Base-by-base conservation (phyloP, 2,329 filamentous ascomycete genomes). In the Aspergillus ibericus region DNA sequence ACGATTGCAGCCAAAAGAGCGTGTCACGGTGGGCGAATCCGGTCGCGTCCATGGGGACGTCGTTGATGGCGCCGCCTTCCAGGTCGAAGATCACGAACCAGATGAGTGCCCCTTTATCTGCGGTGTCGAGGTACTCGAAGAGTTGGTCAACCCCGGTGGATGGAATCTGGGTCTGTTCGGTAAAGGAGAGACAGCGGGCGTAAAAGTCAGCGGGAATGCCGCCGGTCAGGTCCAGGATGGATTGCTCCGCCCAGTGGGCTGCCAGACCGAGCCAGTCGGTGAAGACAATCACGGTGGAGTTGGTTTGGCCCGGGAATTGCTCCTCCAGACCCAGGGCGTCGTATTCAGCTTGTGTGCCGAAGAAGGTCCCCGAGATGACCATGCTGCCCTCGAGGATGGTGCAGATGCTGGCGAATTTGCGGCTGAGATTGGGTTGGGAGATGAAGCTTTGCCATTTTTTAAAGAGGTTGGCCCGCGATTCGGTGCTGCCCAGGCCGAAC, bases 11-110 rank as follows among this genome's bases (percentile, higher is more conserved):
- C 75, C 86, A 87, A 72, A 88, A 82, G 40, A 88, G 65, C 62
- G 84, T 84, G 75, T 89, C 83, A 48, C 87, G 82, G 66, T 89
- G 86, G 0, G 82, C 80, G 66, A 87, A 89, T 7, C 85, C 82
- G 0, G 86, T 88, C 9, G 81, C 81, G 63, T 86, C 78, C 60
- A 71, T 69, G 0, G 85, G 73, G 1, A 83, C 74, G 58, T 88
- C 85, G 63, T 79, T 81, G 52, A 85, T 80, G 12, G 85, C 85
- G 9, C 87, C 87, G 44, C 85, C 86, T 15, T 81, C 78, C 1
- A 84, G 79, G 67, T 88, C 84, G 66, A 88, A 88, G 44, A 88
- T 85, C 57, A 87, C 74, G 66, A 84, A 83, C 84, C 86, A 88
- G 2, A 85, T 62, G 1, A 81, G 69, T 0, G 83, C 85, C 2